Percentiles rank a stretch among this genome's conserved stretches.
These are phyloP conservation scores for Apiospora arundinis DNA, from an alignment of 2,329 filamentous ascomycete genomes.

Conservation along the genomic window DNA sequence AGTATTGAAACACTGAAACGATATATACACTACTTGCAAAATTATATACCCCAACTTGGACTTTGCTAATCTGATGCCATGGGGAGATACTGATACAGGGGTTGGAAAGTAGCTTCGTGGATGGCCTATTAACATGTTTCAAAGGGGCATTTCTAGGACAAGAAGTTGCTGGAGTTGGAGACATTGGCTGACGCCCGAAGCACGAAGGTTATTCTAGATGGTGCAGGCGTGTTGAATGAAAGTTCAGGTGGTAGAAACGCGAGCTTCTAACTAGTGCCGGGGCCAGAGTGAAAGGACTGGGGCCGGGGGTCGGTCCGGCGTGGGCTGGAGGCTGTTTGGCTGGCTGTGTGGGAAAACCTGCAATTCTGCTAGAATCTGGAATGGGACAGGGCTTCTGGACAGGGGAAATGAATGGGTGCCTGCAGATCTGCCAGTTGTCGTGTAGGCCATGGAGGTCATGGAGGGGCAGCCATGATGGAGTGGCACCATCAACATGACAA, in stretches of 20 bases:
- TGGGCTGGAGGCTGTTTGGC: not conserved
- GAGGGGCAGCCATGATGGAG: constrained; percentile 12
- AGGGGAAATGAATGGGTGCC: not conserved
- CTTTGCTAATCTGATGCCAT: too few species aligned
- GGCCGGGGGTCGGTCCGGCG: not conserved
- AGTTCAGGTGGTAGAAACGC: not conserved
- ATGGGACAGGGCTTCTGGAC: too few species aligned
- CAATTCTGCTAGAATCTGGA: not conserved
- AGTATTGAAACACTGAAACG: too few species aligned
- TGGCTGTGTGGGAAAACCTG: too few species aligned
- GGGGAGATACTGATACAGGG: not conserved
- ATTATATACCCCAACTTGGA: too few species aligned
- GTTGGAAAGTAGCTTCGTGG: not conserved
- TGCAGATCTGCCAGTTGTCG: constrained; percentile 6
- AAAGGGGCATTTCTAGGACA: not conserved
- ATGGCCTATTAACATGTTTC: not conserved
- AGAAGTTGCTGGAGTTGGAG: not conserved
- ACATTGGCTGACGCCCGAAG: not conserved
- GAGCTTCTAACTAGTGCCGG: not conserved
- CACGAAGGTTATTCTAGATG: not conserved
- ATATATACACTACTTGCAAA: too few species aligned
- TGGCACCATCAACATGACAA: constrained; percentile 10
- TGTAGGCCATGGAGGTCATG: not conserved
- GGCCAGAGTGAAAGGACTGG: not conserved
- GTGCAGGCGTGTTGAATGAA: not conserved